Conservation (phyloP, 202 grass and related monocot genomes). For the Thinopyrum obtusiflorum region DNA sequence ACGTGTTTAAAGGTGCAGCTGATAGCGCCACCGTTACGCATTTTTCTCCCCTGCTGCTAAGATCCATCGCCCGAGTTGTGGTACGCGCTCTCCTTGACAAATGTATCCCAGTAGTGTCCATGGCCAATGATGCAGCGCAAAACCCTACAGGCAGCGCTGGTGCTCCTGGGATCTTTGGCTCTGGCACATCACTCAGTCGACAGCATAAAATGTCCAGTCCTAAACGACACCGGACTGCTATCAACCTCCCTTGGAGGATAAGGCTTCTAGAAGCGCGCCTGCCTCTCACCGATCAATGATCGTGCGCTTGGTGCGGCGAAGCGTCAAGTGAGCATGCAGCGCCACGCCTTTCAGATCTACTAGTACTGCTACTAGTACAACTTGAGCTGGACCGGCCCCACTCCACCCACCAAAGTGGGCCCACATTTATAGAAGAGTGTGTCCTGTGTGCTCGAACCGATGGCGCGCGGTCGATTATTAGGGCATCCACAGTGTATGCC, state of each 20-base stretch:
- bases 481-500: too few relatives aligned
- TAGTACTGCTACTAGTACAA: neutral
- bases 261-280: conserved; percentile 10
- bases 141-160: too few relatives aligned
- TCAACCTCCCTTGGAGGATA: neutral
- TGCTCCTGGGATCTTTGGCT: too few relatives aligned
- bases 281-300: neutral
- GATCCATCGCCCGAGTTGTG: neutral
- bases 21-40: neutral
- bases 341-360: neutral
- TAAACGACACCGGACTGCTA: neutral
- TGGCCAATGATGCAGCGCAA: too few relatives aligned
- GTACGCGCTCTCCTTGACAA: too few relatives aligned
- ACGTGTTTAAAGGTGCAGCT: neutral
- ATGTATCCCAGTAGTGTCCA: too few relatives aligned
- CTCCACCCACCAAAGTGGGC: neutral
- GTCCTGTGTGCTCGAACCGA: neutral
- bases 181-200: neutral
- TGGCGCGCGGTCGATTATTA: neutral
- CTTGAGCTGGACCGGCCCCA: neutral
- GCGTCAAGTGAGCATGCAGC: neutral
- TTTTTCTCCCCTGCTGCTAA: neutral
- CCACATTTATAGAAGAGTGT: neutral
- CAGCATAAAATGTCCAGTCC: neutral
- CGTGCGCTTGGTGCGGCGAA: neutral